These are phyloP conservation scores for Yarrowia keelungensis DNA, from an alignment of 805 yeast species.

Conservation along the genomic window DNA sequence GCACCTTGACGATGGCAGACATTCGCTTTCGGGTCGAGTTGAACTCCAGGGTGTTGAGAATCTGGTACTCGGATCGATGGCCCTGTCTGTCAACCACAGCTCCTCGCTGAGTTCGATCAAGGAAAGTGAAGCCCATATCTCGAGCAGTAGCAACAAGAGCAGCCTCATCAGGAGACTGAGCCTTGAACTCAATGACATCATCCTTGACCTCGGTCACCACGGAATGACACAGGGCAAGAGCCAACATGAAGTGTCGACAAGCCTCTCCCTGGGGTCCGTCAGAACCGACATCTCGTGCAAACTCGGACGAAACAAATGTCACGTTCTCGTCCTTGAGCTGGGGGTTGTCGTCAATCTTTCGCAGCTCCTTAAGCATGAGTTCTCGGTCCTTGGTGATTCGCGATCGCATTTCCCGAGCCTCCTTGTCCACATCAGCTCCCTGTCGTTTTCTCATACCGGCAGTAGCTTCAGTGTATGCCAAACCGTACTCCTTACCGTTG, in stretches of 20 bases:
- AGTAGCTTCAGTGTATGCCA: slow-evolving; percentile 77
- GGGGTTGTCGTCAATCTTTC: slow-evolving; percentile 52
- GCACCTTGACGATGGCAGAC: slow-evolving; percentile 68
- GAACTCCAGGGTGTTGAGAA: slow-evolving; percentile 70
- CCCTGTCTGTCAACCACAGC: slow-evolving; percentile 59
- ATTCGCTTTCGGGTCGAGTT: slow-evolving; percentile 79
- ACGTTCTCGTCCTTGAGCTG: slow-evolving; percentile 62
- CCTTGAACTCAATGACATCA: slow-evolving; percentile 63
- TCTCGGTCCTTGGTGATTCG: slow-evolving; percentile 57
- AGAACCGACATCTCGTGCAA: slow-evolving; percentile 61
- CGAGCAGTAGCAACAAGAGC: slow-evolving; percentile 81
- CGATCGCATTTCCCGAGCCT: slow-evolving; percentile 56
- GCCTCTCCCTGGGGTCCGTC: slow-evolving; percentile 55
- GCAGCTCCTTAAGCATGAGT: slow-evolving; percentile 58
- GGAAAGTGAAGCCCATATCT: slow-evolving; percentile 73
- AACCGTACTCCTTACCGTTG: slow-evolving; percentile 71
- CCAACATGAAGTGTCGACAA: slow-evolving; percentile 68
- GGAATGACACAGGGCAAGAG: slow-evolving; percentile 78
- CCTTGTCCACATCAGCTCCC: slow-evolving; percentile 67
- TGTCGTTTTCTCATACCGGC: slow-evolving; percentile 71
- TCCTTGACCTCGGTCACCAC: slow-evolving; percentile 67
- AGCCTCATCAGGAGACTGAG: slow-evolving; percentile 87
- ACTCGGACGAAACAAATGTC: slow-evolving; percentile 72
- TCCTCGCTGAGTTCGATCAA: slow-evolving; percentile 62
- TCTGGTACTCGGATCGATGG: slow-evolving; percentile 55